phyloP scores from a whole-genome alignment of 148 eudicot species.

The Hydrangea macrophylla region DNA sequence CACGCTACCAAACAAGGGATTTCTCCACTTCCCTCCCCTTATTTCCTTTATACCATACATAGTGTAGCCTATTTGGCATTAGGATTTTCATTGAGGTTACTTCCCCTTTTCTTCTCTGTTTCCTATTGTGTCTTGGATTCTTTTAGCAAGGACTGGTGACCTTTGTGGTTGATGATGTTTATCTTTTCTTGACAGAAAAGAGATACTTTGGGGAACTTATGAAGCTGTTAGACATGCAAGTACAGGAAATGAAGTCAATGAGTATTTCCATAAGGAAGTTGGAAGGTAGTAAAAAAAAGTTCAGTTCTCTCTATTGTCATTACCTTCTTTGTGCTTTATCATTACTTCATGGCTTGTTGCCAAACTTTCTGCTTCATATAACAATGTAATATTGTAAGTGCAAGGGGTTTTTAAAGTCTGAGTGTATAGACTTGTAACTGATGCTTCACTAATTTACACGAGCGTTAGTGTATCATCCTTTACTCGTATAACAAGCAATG shows the following conservation, averaged over 20 bases:
- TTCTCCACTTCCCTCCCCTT: too few species aligned
- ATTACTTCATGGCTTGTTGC: too few species aligned
- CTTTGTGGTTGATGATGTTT: not conserved
- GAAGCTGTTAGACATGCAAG: slow-evolving; percentile 61
- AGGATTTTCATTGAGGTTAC: not conserved
- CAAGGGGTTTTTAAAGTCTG: too few species aligned
- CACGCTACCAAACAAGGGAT: too few species aligned
- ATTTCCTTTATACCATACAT: too few species aligned
- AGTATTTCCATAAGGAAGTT: slow-evolving; percentile 54
- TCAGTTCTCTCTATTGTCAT: not conserved
- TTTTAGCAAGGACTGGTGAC: not conserved
- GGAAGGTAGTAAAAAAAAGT: slow-evolving; percentile 71
- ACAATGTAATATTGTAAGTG: too few species aligned
- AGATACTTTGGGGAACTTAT: slow-evolving; percentile 59
- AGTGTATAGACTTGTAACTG: too few species aligned
- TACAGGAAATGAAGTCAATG: slow-evolving; percentile 81
- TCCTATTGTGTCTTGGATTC: not conserved
- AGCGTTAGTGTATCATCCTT: too few species aligned
- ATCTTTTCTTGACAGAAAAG: slow-evolving; percentile 18
- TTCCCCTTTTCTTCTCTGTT: slow-evolving; percentile 4
- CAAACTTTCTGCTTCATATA: too few species aligned
- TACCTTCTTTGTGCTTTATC: too few species aligned
- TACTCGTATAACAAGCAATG: too few species aligned
- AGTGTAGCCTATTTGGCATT: slow-evolving; percentile 1
- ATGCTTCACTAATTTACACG: too few species aligned